Percentiles rank a stretch among this genome's conserved stretches.
phyloP scores from a whole-genome alignment of 441 rosid genomes.

The Bruguiera hainesii region DNA sequence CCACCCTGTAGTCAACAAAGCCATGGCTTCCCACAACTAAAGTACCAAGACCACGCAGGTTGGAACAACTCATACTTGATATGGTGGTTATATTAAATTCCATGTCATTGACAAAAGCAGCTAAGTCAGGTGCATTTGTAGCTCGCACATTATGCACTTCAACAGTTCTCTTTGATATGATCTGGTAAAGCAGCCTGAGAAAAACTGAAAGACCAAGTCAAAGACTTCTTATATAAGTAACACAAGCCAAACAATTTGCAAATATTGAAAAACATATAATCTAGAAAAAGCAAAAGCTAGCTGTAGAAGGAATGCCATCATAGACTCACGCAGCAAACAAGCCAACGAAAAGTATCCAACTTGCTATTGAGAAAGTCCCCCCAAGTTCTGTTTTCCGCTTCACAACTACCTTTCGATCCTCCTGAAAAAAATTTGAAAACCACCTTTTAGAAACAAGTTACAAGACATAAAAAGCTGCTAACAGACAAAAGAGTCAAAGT shows the following conservation, averaged over 20 bases:
- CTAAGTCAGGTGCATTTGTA: slow-evolving; percentile 71
- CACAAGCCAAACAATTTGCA: background rate
- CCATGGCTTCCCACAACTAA: slow-evolving; percentile 71
- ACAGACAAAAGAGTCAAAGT: background rate
- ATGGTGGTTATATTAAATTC: slow-evolving; percentile 81
- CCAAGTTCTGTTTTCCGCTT: slow-evolving; percentile 97
- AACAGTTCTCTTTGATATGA: slow-evolving; percentile 73
- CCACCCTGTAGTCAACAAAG: slow-evolving; percentile 45
- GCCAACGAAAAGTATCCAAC: slow-evolving; percentile 94
- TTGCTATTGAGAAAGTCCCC: slow-evolving; percentile 88
- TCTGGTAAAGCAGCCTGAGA: slow-evolving; percentile 93
- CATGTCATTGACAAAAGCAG: slow-evolving; percentile 63
- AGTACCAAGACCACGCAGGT: slow-evolving; percentile 59
- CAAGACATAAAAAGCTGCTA: background rate
- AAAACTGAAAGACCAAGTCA: slow-evolving; percentile 46
- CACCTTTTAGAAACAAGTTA: background rate
- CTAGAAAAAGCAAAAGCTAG: slow-evolving; percentile 1
- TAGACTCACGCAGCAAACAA: slow-evolving; percentile 88
- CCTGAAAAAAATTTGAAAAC: slow-evolving; percentile 36
- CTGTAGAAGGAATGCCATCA: slow-evolving; percentile 3
- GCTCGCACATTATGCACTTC: slow-evolving; percentile 92
- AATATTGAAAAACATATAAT: slow-evolving; percentile 9
- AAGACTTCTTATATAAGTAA: slow-evolving; percentile 12
- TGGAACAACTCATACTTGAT: slow-evolving; percentile 88
- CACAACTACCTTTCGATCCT: slow-evolving; percentile 72